phyloP scores from a whole-genome alignment of 2,329 filamentous ascomycete species.

The Sporothrix sp. region DNA sequence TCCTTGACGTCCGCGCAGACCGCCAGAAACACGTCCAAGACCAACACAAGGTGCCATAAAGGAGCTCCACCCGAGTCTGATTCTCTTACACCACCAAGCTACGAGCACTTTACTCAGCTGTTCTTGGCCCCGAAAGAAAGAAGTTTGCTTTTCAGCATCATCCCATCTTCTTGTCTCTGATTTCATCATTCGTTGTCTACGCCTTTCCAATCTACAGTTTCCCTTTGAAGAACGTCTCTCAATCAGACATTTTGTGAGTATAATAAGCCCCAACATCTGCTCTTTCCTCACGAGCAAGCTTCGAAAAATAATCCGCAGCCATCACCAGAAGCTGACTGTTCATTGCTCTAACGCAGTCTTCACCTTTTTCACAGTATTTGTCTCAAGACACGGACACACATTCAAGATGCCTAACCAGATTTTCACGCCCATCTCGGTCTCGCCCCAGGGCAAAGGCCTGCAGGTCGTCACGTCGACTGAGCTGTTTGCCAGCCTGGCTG shows the following conservation, averaged over 20 bases:
- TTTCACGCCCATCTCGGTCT: constrained; percentile 38
- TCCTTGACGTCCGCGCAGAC: too few species aligned
- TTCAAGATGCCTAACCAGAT: constrained; percentile 34
- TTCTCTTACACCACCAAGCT: too few species aligned
- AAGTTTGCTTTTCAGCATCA: too few species aligned
- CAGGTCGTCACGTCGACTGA: constrained; percentile 39
- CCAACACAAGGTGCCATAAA: too few species aligned
- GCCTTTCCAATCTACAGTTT: too few species aligned
- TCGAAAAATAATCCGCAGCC: background rate
- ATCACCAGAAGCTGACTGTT: constrained; percentile 6
- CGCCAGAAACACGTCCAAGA: too few species aligned
- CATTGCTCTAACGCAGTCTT: background rate
- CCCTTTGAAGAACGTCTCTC: background rate
- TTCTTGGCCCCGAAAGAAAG: too few species aligned
- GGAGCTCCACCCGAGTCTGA: too few species aligned
- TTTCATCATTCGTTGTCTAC: too few species aligned
- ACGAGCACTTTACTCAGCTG: constrained; percentile 2
- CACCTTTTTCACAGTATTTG: too few species aligned
- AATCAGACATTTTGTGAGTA: constrained; percentile 1
- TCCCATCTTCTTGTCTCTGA: too few species aligned
- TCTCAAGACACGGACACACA: too few species aligned
- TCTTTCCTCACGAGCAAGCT: background rate
- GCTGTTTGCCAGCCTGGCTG: constrained; percentile 43
- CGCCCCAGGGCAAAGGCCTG: constrained; percentile 36
- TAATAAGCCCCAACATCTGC: background rate